These are phyloP conservation scores for Xylaria venustula DNA, from an alignment of 495 filamentous ascomycete species.

Conservation along the genomic window DNA sequence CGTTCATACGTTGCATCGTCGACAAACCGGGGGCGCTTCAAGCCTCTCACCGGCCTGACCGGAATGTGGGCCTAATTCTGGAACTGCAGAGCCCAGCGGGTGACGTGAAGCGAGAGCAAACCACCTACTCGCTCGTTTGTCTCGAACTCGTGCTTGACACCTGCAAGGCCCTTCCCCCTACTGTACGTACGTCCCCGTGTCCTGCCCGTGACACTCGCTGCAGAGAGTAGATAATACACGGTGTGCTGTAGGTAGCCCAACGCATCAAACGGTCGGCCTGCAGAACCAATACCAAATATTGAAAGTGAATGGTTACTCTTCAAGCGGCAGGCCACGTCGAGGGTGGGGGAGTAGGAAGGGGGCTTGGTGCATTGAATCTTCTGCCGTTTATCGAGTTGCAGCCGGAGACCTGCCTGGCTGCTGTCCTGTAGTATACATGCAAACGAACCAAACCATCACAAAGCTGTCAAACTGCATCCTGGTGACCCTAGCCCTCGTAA, in stretches of 20 bases:
- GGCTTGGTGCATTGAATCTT: not conserved
- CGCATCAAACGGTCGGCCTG: not conserved
- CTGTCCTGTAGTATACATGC: not conserved
- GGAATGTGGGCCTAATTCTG: not conserved
- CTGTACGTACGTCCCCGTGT: too few relatives aligned
- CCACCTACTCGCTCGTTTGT: constrained; percentile 2
- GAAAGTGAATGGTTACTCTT: not conserved
- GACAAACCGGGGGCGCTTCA: constrained; percentile 6
- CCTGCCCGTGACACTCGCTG: not conserved
- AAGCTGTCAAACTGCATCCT: constrained; percentile 1
- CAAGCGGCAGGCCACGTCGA: constrained; percentile 10
- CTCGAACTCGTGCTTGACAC: constrained; percentile 11
- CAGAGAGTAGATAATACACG: not conserved
- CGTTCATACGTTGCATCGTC: not conserved
- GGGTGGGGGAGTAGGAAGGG: not conserved
- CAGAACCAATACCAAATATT: not conserved
- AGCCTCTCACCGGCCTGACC: not conserved
- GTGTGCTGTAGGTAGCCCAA: not conserved
- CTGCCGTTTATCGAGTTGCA: constrained; percentile 13
- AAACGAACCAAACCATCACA: not conserved
- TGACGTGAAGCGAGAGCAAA: not conserved
- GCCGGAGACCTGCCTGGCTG: constrained; percentile 4
- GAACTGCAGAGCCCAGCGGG: not conserved
- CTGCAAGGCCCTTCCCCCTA: not conserved
- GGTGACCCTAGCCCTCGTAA: not conserved